These are phyloP conservation scores for Heterobasidion irregulare DNA, from an alignment of 1,284 basidiomycete genomes.

Conservation along the genomic window DNA sequence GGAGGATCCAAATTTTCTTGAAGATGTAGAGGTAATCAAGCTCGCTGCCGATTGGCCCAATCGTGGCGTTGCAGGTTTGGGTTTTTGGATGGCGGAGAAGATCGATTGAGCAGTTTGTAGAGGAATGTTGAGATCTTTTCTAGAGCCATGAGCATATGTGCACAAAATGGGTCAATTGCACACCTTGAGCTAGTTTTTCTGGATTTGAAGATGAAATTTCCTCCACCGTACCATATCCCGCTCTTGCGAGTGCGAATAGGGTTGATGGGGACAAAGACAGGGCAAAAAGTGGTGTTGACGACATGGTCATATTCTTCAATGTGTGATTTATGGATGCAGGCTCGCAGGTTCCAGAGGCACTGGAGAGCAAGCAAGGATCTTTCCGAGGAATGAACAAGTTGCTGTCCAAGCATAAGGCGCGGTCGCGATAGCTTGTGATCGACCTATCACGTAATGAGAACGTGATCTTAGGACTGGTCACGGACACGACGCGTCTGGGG, in stretches of 20 bases:
- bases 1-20: conserved; percentile 29
- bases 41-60: conserved; percentile 51
- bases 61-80: conserved; percentile 12
- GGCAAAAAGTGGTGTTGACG: conserved; percentile 24
- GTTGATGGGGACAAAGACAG: conserved; percentile 28
- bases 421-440: too few relatives aligned
- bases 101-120: conserved; percentile 34
- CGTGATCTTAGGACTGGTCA: not conserved
- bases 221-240: conserved; percentile 42
- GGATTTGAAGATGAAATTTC: conserved; percentile 33
- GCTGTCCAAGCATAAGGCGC: too few relatives aligned
- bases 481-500: not conserved
- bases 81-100: conserved; percentile 29
- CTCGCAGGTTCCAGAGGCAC: too few relatives aligned
- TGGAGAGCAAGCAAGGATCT: too few relatives aligned
- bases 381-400: too few relatives aligned
- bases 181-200: conserved; percentile 37
- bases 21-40: conserved; percentile 25
- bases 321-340: not conserved
- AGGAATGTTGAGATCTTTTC: conserved; percentile 40
- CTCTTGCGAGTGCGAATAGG: conserved; percentile 32
- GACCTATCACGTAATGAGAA: not conserved
- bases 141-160: not conserved
- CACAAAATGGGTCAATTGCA: not conserved
- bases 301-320: conserved; percentile 10